Evolutionary conservation across 1,284 basidiomycete species (phyloP), one percentile per base, ranked within the genome.

Genomic region (Fomitopsis palustris): DNA sequence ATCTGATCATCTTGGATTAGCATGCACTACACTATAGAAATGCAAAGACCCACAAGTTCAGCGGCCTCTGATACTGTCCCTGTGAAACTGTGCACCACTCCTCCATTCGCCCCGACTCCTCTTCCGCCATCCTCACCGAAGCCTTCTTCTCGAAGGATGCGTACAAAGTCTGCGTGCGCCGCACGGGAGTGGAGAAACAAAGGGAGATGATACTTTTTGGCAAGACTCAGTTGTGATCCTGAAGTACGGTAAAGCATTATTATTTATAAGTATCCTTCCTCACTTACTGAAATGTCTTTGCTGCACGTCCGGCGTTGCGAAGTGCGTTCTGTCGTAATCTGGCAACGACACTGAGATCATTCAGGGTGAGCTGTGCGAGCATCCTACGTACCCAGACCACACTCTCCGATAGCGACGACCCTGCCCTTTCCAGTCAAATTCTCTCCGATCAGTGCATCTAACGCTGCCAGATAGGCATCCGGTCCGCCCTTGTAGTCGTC

Each of bases 71-170:
- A 79, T 1, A 70, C 64, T 0, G 82, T 84, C 0, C 93, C 94
- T 0, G 93, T 95, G 73, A 95, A 95, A 65, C 88, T 92, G 73
- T 96, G 95, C 8, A 94, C 92, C 8, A 95, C 92, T 0, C 90
- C 92, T 10, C 90, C 84, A 45, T 78, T 80, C 3, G 77, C 86
- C 39, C 87, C 87, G 29, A 79, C 74, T 17, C 69, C 74, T 39
- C 66, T 72, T 1, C 87, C 87, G 21, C 86, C 84, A 57, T 86
- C 75, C 61, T 81, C 78, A 17, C 80, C 80, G 60, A 88, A 86
- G 0, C 86, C 85, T 69, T 87, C 86, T 66, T 87, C 85, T 31
- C 75, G 74, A 19, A 92, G 78, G 17, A 95, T 89, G 2, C 74
- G 69, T 35, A 93, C 86, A 62, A 92, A 81, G 67, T 96, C 93